Evolutionary conservation across 1,284 basidiomycete genomes (phyloP), one percentile per base, ranked within the genome.

Genomic region (Tilletia walkeri): DNA sequence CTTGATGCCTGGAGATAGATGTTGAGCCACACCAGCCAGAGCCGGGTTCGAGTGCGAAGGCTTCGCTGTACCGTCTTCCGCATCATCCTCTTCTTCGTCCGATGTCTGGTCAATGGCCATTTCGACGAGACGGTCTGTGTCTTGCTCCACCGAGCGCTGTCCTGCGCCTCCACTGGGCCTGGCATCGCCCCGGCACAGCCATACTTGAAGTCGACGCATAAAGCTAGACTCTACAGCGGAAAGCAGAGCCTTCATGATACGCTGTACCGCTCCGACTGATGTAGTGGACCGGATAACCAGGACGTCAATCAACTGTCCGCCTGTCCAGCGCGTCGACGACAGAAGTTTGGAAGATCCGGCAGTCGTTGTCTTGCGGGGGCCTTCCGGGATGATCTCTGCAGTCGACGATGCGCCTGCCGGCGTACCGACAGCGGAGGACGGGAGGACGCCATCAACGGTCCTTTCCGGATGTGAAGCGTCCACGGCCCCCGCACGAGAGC

Each of bases 181-280:
- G 53, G 75, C 75, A 63, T 75, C 72, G 5, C 77, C 77, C 16
- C 71, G 49, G 65, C 75, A 76, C 14, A 78, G 68, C 77, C 77
- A 78, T 3, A 71, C 74, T 18, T 69, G 54, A 38, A 78, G 73
- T 36, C 72, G 70, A 30, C 67, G 67, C 71, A 73, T 75, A 74
- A 76, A 78, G 69, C 74, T 78, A 24, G 76, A 65, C 49, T 78
- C 73, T 1, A 77, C 77, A 0, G 74, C 73, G 14, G 49, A 71
- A 36, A 72, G 71, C 16, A 78, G 59, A 16, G 70, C 69, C 12
- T 68, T 41, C 76, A 78, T 76, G 54, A 72, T 69, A 1, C 53
- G 50, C 1, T 73, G 69, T 39, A 77, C 75, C 4, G 71, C 50
- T 24, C 69, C 69, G 53, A 78, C 74, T 16, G 74, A 73, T 0